Percentiles rank a stretch among this genome's conserved stretches.
These are phyloP conservation scores for Acacia pycnantha DNA, from an alignment of 331 rosid species.

Conservation along the genomic window DNA sequence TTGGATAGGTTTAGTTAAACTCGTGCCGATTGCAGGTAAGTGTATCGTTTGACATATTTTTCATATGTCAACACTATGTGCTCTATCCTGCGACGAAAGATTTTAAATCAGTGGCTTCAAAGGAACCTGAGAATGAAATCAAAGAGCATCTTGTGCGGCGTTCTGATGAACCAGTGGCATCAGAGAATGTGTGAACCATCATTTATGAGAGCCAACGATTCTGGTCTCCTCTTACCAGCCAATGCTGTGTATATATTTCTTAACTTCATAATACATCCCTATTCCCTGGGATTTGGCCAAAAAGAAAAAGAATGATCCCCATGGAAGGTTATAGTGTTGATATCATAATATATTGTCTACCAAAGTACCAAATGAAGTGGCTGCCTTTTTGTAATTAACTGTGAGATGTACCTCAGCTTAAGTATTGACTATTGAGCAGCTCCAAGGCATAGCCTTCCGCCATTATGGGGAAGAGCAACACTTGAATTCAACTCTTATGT, in stretches of 20 bases:
- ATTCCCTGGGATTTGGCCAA: neutral
- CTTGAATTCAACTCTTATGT: constrained; percentile 20
- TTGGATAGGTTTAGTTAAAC: neutral
- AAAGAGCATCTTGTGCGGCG: constrained; percentile 53
- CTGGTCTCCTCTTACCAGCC: neutral
- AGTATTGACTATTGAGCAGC: neutral
- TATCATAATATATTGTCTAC: neutral
- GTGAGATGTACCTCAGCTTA: neutral
- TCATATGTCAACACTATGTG: constrained; percentile 77
- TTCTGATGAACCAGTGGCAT: constrained; percentile 33
- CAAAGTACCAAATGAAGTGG: neutral
- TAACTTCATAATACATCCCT: neutral
- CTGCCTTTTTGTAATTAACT: neutral
- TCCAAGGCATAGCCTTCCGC: constrained; percentile 11
- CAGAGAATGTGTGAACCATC: constrained; percentile 38
- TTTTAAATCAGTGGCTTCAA: constrained; percentile 15
- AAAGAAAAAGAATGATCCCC: neutral
- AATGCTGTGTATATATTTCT: neutral
- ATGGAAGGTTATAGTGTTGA: neutral
- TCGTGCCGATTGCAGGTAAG: constrained; percentile 47
- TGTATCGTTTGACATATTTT: constrained; percentile 63
- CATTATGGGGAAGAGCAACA: constrained; percentile 13
- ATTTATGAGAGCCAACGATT: neutral
- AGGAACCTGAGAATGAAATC: constrained; percentile 34
- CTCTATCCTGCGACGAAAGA: constrained; percentile 49